Base-by-base conservation (phyloP, 1,139 yeast species). In the Casaregolazyma suthepensis region DNA sequence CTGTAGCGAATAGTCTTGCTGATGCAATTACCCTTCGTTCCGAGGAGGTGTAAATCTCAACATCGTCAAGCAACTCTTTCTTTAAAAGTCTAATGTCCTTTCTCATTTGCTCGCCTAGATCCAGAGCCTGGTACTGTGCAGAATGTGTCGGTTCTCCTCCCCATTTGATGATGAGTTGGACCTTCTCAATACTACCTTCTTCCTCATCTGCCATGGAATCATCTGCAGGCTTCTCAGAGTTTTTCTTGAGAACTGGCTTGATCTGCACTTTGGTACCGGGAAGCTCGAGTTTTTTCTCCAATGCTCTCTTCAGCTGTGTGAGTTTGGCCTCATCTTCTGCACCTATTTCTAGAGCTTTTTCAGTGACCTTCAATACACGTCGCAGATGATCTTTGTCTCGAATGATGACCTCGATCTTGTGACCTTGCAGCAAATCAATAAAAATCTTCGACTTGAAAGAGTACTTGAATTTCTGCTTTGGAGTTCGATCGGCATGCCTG, bases 71-170 rank as follows among this genome's bases (percentile, higher is more conserved):
- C 7, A 95, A 90, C 50, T 85, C 87, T 60, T 87, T 82, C 69
- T 94, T 94, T 65, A 94, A 76, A 56, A 94, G 77, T 66, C 88
- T 83, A 63, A 91, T 79, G 66, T 94, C 96, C 68, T 93, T 96
- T 63, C 99, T 82, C 73, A 87, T 80, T 70, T 91, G 96, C 63
- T 93, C 98, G 53, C 99, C 99, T 20, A 93, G 81, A 71, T 94
- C 99, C 31, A 85, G 79, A 0, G 97, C 96, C 72, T 94, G 99
- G 68, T 89, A 87, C 56, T 85, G 80, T 0, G 99, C 98, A 9
- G 98, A 90, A 69, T 94, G 99, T 1, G 99, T 94, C 9, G 99
- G 97, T 69, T 94, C 99, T 60, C 99, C 99, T 63, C 99, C 99
- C 99, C 99, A 94, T 69, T 94, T 94, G 63, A 93, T 76, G 59